Percentiles rank a stretch among this genome's conserved stretches.
phyloP scores from a whole-genome alignment of 148 eudicot genomes.

The Silene latifolia region DNA sequence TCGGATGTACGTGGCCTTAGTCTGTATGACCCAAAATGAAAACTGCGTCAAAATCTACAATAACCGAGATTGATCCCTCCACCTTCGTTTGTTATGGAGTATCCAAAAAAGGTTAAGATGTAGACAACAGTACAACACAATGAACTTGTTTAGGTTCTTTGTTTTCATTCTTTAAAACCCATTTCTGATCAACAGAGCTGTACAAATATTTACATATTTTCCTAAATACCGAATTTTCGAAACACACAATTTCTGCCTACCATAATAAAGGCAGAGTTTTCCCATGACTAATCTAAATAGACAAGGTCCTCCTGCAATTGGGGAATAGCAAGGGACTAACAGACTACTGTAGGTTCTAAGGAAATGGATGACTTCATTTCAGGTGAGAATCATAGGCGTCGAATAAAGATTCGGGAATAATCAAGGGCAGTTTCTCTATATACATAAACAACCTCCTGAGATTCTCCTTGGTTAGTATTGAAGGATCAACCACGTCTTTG shows the following conservation, averaged over 20 bases:
- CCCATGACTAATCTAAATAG: constrained; percentile 28
- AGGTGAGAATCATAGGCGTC: constrained; percentile 80
- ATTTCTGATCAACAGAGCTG: constrained; percentile 37
- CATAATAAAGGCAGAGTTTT: constrained; percentile 32
- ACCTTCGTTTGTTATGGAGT: no score
- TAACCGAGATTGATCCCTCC: no score
- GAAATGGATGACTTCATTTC: constrained; percentile 42
- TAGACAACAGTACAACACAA: neutral
- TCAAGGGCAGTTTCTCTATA: constrained; percentile 81
- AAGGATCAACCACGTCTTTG: constrained; percentile 65
- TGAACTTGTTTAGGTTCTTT: neutral
- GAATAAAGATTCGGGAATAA: constrained; percentile 69
- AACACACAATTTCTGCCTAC: constrained; percentile 32
- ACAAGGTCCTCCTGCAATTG: constrained; percentile 12
- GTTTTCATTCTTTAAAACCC: constrained; percentile 12
- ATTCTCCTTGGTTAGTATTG: constrained; percentile 62
- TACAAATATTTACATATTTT: constrained; percentile 54
- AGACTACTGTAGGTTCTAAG: neutral
- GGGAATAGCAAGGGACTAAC: neutral
- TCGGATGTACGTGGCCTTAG: no score
- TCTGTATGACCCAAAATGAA: no score
- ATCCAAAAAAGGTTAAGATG: no score
- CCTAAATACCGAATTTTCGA: constrained; percentile 35
- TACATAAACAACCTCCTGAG: constrained; percentile 84
- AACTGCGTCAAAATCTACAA: no score